phyloP scores from a whole-genome alignment of 2,329 filamentous ascomycete genomes.

The Talaromyces sp. region DNA sequence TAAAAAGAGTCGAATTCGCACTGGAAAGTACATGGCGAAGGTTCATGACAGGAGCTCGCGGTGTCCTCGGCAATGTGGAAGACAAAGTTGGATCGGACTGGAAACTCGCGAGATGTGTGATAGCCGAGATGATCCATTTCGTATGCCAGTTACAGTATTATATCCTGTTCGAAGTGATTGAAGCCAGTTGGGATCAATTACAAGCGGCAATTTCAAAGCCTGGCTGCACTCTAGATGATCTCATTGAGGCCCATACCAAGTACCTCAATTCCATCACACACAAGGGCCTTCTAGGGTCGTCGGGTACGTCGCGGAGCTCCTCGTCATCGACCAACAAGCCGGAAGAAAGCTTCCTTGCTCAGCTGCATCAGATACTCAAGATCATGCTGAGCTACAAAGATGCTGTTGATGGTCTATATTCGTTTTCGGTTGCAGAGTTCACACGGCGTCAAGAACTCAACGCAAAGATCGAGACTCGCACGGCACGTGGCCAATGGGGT shows the following conservation, averaged over 20 bases:
- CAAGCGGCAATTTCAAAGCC: constrained; percentile 78
- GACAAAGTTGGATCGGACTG: constrained; percentile 73
- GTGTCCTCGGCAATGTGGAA: constrained; percentile 77
- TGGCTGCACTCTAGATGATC: constrained; percentile 86
- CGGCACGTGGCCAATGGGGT: constrained; percentile 63
- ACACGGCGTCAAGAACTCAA: constrained; percentile 82
- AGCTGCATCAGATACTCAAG: constrained; percentile 88
- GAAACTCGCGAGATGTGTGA: constrained; percentile 82
- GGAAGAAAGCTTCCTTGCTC: constrained; percentile 79
- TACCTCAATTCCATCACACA: constrained; percentile 94
- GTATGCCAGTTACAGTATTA: constrained; percentile 97
- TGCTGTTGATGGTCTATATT: constrained; percentile 88
- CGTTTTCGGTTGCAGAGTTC: constrained; percentile 91
- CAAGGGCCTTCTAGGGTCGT: constrained; percentile 81
- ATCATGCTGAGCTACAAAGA: constrained; percentile 93
- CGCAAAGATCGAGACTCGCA: constrained; percentile 66
- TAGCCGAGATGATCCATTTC: constrained; percentile 98
- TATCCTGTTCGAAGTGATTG: constrained; percentile 97
- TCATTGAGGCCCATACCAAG: constrained; percentile 84
- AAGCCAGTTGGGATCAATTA: constrained; percentile 89
- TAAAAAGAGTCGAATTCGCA: constrained; percentile 96
- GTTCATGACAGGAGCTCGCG: constrained; percentile 89
- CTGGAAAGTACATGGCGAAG: constrained; percentile 87
- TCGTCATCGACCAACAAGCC: constrained; percentile 51
- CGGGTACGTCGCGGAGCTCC: constrained; percentile 25